These are phyloP conservation scores for Botryosphaeria agaves DNA, from an alignment of 2,329 filamentous ascomycete species.

Conservation along the genomic window DNA sequence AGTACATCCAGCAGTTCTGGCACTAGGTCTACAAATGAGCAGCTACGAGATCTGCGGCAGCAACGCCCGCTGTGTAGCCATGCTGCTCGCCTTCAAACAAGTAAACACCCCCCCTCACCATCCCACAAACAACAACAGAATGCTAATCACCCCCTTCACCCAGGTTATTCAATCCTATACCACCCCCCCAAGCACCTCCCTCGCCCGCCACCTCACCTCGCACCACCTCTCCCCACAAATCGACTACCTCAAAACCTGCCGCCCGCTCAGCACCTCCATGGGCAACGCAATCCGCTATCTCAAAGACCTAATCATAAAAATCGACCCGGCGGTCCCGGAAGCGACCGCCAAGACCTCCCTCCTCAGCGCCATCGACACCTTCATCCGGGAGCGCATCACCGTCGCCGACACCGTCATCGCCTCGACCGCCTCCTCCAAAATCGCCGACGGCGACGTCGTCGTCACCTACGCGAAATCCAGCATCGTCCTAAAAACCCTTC, in stretches of 20 bases:
- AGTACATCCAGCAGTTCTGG: conserved; percentile 72
- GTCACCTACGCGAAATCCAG: conserved; percentile 76
- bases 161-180: conserved; percentile 79
- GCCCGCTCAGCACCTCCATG: conserved; percentile 93
- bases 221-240: conserved; percentile 91
- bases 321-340: conserved; percentile 75
- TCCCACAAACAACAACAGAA: no score
- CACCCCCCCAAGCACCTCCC: conserved; percentile 67
- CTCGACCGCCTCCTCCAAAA: conserved; percentile 54
- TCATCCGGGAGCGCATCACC: conserved; percentile 79
- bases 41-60: conserved; percentile 80
- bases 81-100: conserved; percentile 75
- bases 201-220: conserved; percentile 79
- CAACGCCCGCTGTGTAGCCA: conserved; percentile 73
- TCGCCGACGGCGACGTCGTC: conserved; percentile 63
- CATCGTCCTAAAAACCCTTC: conserved; percentile 67
- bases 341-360: conserved; percentile 64
- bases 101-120: no score
- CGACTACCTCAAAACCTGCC: conserved; percentile 79
- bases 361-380: conserved; percentile 67
- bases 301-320: conserved; percentile 79
- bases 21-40: conserved; percentile 78
- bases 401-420: conserved; percentile 78
- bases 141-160: no score
- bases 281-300: conserved; percentile 92